Base-by-base conservation (phyloP, 2,329 filamentous ascomycete genomes). In the Monosporascus ibericus region DNA sequence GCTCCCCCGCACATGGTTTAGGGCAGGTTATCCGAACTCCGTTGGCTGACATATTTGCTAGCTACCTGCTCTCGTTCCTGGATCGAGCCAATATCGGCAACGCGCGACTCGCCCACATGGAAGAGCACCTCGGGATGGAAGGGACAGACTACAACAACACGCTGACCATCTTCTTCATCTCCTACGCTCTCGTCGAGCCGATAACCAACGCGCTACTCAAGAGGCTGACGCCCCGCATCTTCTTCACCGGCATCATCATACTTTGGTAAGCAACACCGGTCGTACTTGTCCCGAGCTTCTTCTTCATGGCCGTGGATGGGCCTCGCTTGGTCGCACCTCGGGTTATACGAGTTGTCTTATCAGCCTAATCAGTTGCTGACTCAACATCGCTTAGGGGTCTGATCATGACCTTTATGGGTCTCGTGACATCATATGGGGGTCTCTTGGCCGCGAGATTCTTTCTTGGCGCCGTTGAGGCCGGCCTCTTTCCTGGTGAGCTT, bases 161-260 rank as follows among this genome's bases (percentile, higher is more conserved):
- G 0, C 75, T 95, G 7, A 89, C 87, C 36, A 86, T 95, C 60
- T 95, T 95, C 73, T 95, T 95, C 72, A 77, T 95, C 48, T 90
- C 87, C 0, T 96, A 96, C 66, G 79, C 88, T 2, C 70, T 91
- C 36, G 91, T 90, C 57, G 90, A 94, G 67, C 83, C 84, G 0
- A 62, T 91, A 44, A 90, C 88, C 54, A 95, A 95, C 66, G 75
- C 92, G 47, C 70, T 95, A 24, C 82, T 95, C 54, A 95, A 95
- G 71, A 79, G 77, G 18, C 73, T 89, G 55, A 79, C 84, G 1
- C 91, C 91, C 0, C 89, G 86, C 39, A 72, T 92, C 50, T 96
- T 95, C 65, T 83, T 95, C 51, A 87, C 90, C 2, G 73, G 80
- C 34, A 95, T 95, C 64, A 95, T 96, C 17, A 11, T 46, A 6